Conservation (phyloP, 2,329 filamentous ascomycete genomes). For the Colletotrichum eremochloae region DNA sequence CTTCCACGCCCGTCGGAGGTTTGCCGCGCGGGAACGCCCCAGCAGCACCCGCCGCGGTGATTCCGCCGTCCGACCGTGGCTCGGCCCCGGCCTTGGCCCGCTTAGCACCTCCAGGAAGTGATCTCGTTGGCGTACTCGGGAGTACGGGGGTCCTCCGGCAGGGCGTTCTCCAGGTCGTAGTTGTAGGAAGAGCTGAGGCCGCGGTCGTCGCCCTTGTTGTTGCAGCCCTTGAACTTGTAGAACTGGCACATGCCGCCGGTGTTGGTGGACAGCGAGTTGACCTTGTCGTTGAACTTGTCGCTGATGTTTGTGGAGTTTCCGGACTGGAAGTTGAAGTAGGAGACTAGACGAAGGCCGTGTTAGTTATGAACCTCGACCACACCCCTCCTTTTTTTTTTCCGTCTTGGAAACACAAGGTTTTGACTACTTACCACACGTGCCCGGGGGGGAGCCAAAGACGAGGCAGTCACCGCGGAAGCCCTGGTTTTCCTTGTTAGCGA, state of each 20-base stretch:
- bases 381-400: too few relatives aligned
- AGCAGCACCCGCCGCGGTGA: too few relatives aligned
- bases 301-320: conserved; percentile 25
- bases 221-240: conserved; percentile 33
- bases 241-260: conserved; percentile 37
- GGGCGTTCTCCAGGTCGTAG: conserved; percentile 30
- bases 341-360: conserved; percentile 1
- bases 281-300: conserved; percentile 28
- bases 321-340: conserved; percentile 27
- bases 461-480: conserved; percentile 38
- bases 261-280: conserved; percentile 32
- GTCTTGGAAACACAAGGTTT: neutral
- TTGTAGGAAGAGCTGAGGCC: conserved; percentile 32
- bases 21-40: too few relatives aligned
- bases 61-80: neutral
- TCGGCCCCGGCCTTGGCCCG: too few relatives aligned
- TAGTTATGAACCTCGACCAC: neutral
- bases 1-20: too few relatives aligned
- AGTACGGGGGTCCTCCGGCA: conserved; percentile 29
- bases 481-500: neutral
- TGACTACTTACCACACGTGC: conserved; percentile 11
- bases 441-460: conserved; percentile 25
- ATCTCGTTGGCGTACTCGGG: conserved; percentile 35
- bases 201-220: conserved; percentile 40
- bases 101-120: conserved; percentile 37